Conservation (phyloP, 2,329 filamentous ascomycete genomes). For the Microcyclosporella mali region DNA sequence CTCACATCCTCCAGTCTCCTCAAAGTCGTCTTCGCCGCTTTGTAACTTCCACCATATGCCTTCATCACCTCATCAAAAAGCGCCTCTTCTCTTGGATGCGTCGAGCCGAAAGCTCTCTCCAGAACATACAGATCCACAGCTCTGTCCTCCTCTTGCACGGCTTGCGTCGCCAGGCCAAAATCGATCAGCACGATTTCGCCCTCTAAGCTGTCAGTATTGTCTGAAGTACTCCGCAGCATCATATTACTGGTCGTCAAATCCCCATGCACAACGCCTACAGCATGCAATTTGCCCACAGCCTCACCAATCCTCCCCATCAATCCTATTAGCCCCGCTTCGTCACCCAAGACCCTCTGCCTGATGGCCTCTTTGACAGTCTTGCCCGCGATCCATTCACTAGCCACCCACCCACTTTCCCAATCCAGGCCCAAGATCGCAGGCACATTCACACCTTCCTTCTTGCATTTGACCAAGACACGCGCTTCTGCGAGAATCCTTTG, state of each 20-base stretch:
- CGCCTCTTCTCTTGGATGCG: conserved; percentile 84
- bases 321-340: conserved; percentile 24
- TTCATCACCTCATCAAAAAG: conserved; percentile 68
- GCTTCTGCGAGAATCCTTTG: conserved; percentile 86
- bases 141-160: conserved; percentile 78
- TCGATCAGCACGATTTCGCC: conserved; percentile 89
- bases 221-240: conserved; percentile 56
- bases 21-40: conserved; percentile 67
- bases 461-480: conserved; percentile 71
- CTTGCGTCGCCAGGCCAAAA: conserved; percentile 82
- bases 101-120: conserved; percentile 89
- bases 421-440: conserved; percentile 70
- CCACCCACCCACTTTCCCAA: conserved; percentile 62
- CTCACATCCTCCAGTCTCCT: conserved; percentile 85
- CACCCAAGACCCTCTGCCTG: conserved; percentile 37
- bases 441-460: conserved; percentile 71
- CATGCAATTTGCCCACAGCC: conserved; percentile 56
- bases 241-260: conserved; percentile 97
- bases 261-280: conserved; percentile 81
- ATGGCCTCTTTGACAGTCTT: conserved; percentile 60
- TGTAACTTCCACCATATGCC: conserved; percentile 68
- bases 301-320: conserved; percentile 32
- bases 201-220: conserved; percentile 36
- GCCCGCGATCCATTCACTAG: conserved; percentile 80
- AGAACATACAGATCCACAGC: conserved; percentile 95